A percentile compares a stretch with the other conserved stretches of the same genome.
Conservation (phyloP, 2,329 filamentous ascomycete genomes). For the Xylaria sp. region DNA sequence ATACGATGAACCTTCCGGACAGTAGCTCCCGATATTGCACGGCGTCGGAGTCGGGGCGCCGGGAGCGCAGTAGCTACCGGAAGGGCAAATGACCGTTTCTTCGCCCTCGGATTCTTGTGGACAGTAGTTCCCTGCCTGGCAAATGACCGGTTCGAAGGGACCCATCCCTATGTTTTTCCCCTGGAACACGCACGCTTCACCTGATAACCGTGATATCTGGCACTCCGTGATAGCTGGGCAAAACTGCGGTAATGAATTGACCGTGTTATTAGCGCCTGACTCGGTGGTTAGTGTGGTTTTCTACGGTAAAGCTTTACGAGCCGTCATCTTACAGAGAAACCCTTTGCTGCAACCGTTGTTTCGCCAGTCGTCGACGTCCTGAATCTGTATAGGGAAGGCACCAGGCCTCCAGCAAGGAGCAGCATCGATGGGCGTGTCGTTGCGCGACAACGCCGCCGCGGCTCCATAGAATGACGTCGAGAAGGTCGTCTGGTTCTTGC, state of each 20-base stretch:
- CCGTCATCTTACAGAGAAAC: constrained; percentile 44
- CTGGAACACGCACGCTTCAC: constrained; percentile 37
- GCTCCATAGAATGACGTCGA: constrained; percentile 46
- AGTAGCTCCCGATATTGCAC: constrained; percentile 50
- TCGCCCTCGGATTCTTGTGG: constrained; percentile 42
- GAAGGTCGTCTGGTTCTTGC: constrained; percentile 44
- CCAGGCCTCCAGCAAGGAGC: constrained; percentile 45
- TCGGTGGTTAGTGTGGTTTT: constrained; percentile 11
- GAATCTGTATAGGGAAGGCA: constrained; percentile 45
- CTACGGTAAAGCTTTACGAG: neutral
- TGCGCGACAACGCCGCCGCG: constrained; percentile 23
- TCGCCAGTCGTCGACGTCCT: constrained; percentile 42
- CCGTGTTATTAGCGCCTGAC: constrained; percentile 47
- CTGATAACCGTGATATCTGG: constrained; percentile 41
- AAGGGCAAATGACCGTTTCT: constrained; percentile 46
- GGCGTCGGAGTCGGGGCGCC: constrained; percentile 51
- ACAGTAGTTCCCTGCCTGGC: constrained; percentile 53
- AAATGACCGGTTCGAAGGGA: constrained; percentile 55
- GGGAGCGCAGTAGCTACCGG: constrained; percentile 54
- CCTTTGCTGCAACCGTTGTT: constrained; percentile 43
- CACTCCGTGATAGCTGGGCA: constrained; percentile 45
- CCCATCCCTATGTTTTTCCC: constrained; percentile 47
- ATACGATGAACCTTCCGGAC: constrained; percentile 46
- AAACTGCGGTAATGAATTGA: constrained; percentile 49
- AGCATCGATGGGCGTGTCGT: constrained; percentile 41